Evolutionary conservation across 1,284 basidiomycete species (phyloP).

Genomic region (Ceratobasidium sp.): DNA sequence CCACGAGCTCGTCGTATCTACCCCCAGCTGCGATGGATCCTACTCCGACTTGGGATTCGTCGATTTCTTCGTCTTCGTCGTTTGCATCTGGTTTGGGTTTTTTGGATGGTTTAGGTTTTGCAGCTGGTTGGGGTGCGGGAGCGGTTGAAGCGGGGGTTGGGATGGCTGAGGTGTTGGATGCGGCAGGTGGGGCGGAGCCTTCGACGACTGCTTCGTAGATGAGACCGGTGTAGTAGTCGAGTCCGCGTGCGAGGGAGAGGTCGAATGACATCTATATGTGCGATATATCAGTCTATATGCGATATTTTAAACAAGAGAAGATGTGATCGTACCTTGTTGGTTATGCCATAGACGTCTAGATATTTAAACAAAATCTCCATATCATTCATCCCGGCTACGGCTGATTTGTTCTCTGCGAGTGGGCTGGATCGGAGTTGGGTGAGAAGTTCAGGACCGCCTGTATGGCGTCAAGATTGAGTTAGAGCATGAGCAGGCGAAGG

Average conservation of each 20-base stretch:
- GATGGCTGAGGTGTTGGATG: conserved; percentile 66
- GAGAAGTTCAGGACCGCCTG: conserved; percentile 85
- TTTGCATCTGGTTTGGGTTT: conserved; percentile 59
- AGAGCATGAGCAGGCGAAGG: background rate
- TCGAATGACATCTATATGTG: conserved; percentile 89
- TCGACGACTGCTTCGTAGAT: conserved; percentile 98
- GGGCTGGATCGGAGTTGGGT: conserved; percentile 78
- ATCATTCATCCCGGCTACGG: conserved; percentile 89
- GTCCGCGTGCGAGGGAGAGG: conserved; percentile 92
- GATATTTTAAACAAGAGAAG: conserved; percentile 33
- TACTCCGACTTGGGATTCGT: conserved; percentile 94
- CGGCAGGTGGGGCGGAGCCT: conserved; percentile 89
- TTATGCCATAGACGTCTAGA: conserved; percentile 75
- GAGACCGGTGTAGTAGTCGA: conserved; percentile 99
- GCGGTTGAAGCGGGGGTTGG: conserved; percentile 62
- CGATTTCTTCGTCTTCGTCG: conserved; percentile 86
- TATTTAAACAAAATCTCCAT: conserved; percentile 91
- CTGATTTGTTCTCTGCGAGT: conserved; percentile 79
- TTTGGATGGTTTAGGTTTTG: conserved; percentile 65
- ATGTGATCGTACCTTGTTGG: no score
- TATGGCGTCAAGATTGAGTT: conserved; percentile 5
- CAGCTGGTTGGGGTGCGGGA: conserved; percentile 58
- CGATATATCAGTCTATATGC: conserved; percentile 32
- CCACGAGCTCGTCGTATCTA: conserved; percentile 96
- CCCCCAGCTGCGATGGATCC: conserved; percentile 98